Evolutionary conservation across 1,139 yeast genomes (phyloP).

Genomic region (Casaregolazyma lundiana): DNA sequence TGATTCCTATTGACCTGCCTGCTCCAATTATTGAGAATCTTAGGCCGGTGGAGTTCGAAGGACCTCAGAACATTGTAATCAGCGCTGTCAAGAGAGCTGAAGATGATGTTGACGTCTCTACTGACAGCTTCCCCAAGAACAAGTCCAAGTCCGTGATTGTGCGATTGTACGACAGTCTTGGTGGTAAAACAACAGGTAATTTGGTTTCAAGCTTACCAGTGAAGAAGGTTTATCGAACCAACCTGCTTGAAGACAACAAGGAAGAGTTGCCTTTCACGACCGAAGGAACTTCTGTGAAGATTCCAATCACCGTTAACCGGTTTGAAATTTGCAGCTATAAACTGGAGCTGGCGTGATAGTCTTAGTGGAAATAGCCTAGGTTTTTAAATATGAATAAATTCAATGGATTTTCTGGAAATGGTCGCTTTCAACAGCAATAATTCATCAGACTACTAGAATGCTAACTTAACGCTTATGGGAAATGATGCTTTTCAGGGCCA

Average conservation of each 20-base stretch:
- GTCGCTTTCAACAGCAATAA: too few species aligned
- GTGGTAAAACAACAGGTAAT: slow-evolving; percentile 60
- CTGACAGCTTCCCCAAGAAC: slow-evolving; percentile 25
- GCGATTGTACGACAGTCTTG: slow-evolving; percentile 78
- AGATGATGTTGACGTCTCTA: slow-evolving; percentile 53
- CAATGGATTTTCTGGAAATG: too few species aligned
- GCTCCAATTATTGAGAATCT: slow-evolving; percentile 17
- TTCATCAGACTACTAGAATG: too few species aligned
- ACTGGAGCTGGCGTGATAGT: slow-evolving; percentile 5
- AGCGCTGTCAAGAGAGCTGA: slow-evolving; percentile 82
- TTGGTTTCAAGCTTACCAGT: slow-evolving; percentile 30
- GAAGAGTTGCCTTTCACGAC: slow-evolving; percentile 10
- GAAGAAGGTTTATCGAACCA: slow-evolving; percentile 12
- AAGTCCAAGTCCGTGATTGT: slow-evolving; percentile 47
- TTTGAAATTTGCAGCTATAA: slow-evolving; percentile 10
- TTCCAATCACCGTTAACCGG: slow-evolving; percentile 9
- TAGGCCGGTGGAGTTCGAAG: slow-evolving; percentile 33
- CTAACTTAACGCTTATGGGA: too few species aligned
- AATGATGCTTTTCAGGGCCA: slow-evolving; percentile 34
- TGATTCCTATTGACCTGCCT: slow-evolving; percentile 21
- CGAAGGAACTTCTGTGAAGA: slow-evolving; percentile 5
- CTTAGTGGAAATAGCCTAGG: too few species aligned
- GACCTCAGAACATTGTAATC: slow-evolving; percentile 57
- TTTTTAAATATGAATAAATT: too few species aligned
- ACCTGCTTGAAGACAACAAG: slow-evolving; percentile 13